phyloP scores from a whole-genome alignment of 805 yeast genomes.

The Lachancea meyersii region DNA sequence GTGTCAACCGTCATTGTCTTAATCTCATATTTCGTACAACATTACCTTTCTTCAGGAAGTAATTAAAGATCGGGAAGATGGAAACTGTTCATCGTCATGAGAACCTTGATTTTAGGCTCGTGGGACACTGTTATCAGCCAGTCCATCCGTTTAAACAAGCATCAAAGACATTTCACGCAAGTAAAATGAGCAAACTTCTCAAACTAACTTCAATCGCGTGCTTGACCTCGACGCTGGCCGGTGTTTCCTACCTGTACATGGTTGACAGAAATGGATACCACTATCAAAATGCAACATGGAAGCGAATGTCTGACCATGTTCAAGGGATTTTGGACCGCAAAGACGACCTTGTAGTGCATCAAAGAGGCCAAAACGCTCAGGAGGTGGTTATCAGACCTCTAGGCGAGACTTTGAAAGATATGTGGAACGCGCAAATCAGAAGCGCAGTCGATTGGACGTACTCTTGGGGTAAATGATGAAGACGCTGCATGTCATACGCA shows the following conservation, averaged over 20 bases:
- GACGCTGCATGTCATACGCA: background rate
- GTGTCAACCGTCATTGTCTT: too few species aligned
- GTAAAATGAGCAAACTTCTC: slow-evolving; percentile 22
- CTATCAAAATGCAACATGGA: slow-evolving; percentile 20
- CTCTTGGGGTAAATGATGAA: slow-evolving; percentile 19
- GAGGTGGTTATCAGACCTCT: slow-evolving; percentile 19
- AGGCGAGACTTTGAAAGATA: slow-evolving; percentile 26
- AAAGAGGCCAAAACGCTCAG: slow-evolving; percentile 12
- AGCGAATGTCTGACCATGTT: slow-evolving; percentile 18
- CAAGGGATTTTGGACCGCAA: slow-evolving; percentile 21
- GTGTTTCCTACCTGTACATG: slow-evolving; percentile 23
- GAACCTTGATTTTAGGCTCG: too few species aligned
- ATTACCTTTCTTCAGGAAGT: too few species aligned
- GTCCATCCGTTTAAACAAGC: too few species aligned
- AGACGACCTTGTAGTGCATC: slow-evolving; percentile 15
- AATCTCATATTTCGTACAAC: too few species aligned
- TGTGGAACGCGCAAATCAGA: slow-evolving; percentile 29
- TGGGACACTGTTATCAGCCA: too few species aligned
- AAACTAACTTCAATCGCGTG: slow-evolving; percentile 20
- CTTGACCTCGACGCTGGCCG: slow-evolving; percentile 17
- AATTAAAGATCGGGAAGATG: too few species aligned
- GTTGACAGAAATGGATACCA: slow-evolving; percentile 22
- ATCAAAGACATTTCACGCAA: too few species aligned
- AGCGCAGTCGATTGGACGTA: slow-evolving; percentile 23
- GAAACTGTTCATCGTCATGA: too few species aligned